phyloP scores from a whole-genome alignment of 345 rosid species.

The Camelina hispida region DNA sequence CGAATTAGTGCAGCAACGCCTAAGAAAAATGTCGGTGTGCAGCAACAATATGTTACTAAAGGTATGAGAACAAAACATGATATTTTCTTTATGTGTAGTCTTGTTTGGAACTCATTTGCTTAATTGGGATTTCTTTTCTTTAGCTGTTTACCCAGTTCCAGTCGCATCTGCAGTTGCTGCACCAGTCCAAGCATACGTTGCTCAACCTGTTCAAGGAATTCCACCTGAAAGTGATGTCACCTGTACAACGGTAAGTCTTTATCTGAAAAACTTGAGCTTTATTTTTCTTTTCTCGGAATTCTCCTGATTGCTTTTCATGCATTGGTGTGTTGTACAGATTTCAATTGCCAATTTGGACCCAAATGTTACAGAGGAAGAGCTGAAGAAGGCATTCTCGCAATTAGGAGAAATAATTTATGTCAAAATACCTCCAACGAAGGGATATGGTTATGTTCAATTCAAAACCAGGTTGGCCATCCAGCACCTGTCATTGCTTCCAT shows the following conservation, averaged over 20 bases:
- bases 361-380: slow-evolving; percentile 79
- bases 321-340: slow-evolving; percentile 58
- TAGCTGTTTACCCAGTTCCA: slow-evolving; percentile 42
- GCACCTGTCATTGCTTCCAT: slow-evolving; percentile 24
- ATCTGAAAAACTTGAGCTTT: slow-evolving; percentile 3
- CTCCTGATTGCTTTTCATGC: slow-evolving; percentile 32
- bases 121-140: slow-evolving; percentile 20
- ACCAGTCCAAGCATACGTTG: slow-evolving; percentile 65
- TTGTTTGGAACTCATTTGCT: slow-evolving; percentile 29
- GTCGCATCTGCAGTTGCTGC: slow-evolving; percentile 58
- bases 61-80: slow-evolving; percentile 46
- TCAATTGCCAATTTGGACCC: slow-evolving; percentile 82
- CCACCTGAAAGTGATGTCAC: slow-evolving; percentile 72
- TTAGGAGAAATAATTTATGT: slow-evolving; percentile 77
- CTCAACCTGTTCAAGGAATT: slow-evolving; percentile 68
- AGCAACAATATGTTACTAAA: slow-evolving; percentile 72
- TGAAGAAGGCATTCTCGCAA: slow-evolving; percentile 73
- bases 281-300: slow-evolving; percentile 8
- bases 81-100: too few species aligned
- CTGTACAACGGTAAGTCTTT: slow-evolving; percentile 78
- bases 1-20: slow-evolving; percentile 95
- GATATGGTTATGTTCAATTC: slow-evolving; percentile 89
- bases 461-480: slow-evolving; percentile 58
- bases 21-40: slow-evolving; percentile 65
- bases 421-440: slow-evolving; percentile 88